Conservation (phyloP, 305 asterid species). For the Fraxinus sp. region DNA sequence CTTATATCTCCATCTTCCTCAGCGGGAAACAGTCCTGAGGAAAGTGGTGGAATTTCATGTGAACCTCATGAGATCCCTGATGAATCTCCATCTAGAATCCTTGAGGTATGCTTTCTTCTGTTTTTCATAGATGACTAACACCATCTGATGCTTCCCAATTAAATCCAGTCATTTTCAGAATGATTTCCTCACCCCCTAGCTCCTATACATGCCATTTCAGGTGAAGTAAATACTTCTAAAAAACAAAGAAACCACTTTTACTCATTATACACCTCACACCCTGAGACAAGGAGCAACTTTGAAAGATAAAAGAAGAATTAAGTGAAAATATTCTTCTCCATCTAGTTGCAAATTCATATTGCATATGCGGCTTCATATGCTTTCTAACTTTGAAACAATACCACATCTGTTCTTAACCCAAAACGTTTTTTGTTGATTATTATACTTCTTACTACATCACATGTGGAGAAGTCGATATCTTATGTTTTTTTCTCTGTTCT, state of each 20-base stretch:
- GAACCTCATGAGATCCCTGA: conserved; percentile 41
- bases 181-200: background rate
- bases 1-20: conserved; percentile 86
- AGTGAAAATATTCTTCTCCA: conserved; percentile 4
- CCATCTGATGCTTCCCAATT: background rate
- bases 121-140: background rate
- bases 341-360: conserved; percentile 21
- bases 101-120: conserved; percentile 50
- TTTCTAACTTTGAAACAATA: background rate
- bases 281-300: conserved; percentile 18
- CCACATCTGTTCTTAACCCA: conserved; percentile 2
- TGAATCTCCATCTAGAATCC: conserved; percentile 58
- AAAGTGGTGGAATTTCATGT: conserved; percentile 46
- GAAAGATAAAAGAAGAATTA: conserved; percentile 6
- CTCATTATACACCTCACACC: conserved; percentile 2
- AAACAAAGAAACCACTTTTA: background rate
- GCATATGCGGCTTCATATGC: background rate
- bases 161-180: background rate
- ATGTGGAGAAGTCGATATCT: conserved; percentile 15
- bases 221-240: background rate
- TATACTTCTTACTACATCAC: background rate
- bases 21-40: conserved; percentile 63
- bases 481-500: conserved; percentile 17
- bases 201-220: background rate
- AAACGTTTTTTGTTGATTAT: conserved; percentile 12